Conservation (phyloP, 2,329 filamentous ascomycete genomes). For the Aureobasidium melanogenum region DNA sequence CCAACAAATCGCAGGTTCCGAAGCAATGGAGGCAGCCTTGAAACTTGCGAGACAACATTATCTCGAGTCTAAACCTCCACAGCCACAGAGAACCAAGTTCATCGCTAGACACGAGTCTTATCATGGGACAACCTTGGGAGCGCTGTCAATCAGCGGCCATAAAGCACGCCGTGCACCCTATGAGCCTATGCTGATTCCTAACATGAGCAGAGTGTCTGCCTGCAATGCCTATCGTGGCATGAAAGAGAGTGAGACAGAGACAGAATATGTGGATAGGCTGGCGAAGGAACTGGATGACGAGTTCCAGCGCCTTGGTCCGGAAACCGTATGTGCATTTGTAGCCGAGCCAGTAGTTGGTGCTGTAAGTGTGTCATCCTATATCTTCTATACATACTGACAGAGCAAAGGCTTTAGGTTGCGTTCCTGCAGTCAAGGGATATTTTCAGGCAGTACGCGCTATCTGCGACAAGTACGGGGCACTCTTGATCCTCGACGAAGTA, state of each 20-base stretch:
- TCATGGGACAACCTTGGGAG: conserved; percentile 62
- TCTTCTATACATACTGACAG: background rate
- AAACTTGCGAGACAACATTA: conserved; percentile 62
- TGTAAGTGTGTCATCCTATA: conserved; percentile 33
- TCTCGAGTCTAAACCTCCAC: conserved; percentile 43
- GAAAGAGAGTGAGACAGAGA: conserved; percentile 42
- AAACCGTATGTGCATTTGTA: conserved; percentile 62
- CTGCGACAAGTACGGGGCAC: conserved; percentile 61
- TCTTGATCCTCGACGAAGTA: conserved; percentile 72
- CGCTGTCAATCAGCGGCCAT: conserved; percentile 57
- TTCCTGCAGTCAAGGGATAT: conserved; percentile 58
- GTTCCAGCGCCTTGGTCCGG: conserved; percentile 54
- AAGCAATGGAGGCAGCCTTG: conserved; percentile 59
- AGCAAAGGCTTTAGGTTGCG: conserved; percentile 58
- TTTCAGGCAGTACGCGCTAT: conserved; percentile 58
- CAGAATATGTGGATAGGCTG: conserved; percentile 52
- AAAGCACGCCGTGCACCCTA: conserved; percentile 52
- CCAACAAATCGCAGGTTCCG: conserved; percentile 25
- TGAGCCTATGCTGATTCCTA: conserved; percentile 47
- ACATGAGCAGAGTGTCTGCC: conserved; percentile 54
- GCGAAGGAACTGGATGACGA: conserved; percentile 58
- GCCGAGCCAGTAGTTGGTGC: conserved; percentile 66
- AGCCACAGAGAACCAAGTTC: conserved; percentile 50
- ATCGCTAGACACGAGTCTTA: conserved; percentile 59
- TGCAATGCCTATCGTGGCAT: conserved; percentile 58